phyloP scores from a whole-genome alignment of 768 basidiomycete species.

The Candolleomyces aberdarensis region DNA sequence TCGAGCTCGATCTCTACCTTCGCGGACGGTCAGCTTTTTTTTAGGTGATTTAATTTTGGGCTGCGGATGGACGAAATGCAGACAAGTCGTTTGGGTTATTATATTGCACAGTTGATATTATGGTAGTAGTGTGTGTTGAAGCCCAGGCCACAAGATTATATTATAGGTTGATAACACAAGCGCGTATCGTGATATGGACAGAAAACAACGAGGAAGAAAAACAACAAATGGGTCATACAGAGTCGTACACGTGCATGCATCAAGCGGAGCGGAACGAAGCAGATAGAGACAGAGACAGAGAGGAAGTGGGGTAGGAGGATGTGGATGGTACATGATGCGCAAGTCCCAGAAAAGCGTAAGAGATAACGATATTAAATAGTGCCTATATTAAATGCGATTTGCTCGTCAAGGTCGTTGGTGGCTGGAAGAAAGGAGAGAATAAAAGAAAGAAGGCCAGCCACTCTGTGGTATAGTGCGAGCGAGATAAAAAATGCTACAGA shows the following conservation, averaged over 20 bases:
- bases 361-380: slow-evolving; percentile 12
- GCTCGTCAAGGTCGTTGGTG: slow-evolving; percentile 10
- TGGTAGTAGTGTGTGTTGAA: neutral
- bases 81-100: neutral
- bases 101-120: neutral
- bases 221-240: neutral
- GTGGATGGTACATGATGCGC: too few species aligned
- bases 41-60: too few species aligned
- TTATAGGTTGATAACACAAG: neutral
- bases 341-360: too few species aligned
- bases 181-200: neutral
- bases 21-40: too few species aligned
- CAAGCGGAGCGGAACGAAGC: slow-evolving; percentile 7
- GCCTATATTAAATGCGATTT: slow-evolving; percentile 8
- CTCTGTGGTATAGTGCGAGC: slow-evolving; percentile 15
- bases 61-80: neutral
- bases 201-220: neutral
- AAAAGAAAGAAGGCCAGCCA: slow-evolving; percentile 13
- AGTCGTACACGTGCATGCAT: slow-evolving; percentile 1
- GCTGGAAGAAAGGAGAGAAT: slow-evolving; percentile 11
- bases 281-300: neutral
- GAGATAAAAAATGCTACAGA: slow-evolving; percentile 11
- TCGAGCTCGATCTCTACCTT: too few species aligned
- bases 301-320: neutral
- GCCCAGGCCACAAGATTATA: neutral